Evolutionary conservation across 2,329 filamentous ascomycete genomes (phyloP).

Genomic region (Ceratocystis cacaofunesta): DNA sequence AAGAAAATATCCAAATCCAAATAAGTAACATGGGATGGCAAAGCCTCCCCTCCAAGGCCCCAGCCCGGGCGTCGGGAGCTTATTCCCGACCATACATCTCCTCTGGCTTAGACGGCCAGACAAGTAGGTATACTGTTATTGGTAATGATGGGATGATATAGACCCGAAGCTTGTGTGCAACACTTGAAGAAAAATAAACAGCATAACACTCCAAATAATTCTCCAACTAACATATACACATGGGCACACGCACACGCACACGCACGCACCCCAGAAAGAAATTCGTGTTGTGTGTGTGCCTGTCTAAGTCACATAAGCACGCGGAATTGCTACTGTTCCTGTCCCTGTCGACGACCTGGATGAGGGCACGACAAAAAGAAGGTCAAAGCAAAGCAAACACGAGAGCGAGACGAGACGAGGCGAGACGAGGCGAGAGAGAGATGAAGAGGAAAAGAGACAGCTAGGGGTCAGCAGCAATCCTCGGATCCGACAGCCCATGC

Average conservation of each 20-base stretch:
- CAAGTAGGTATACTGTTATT: not conserved
- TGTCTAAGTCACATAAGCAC: no score
- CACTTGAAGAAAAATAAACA: not conserved
- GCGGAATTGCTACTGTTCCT: no score
- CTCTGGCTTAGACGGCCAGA: not conserved
- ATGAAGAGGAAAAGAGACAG: no score
- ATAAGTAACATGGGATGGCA: not conserved
- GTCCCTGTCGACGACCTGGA: no score
- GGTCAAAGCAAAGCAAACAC: constrained; percentile 5
- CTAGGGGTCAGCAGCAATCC: no score
- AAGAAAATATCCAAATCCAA: not conserved
- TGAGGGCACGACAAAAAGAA: not conserved
- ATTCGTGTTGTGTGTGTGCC: no score
- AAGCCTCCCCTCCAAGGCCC: not conserved
- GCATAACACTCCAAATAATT: no score
- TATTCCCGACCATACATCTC: not conserved
- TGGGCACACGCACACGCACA: no score
- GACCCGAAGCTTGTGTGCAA: not conserved
- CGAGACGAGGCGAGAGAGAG: no score
- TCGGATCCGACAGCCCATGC: no score
- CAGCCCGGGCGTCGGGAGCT: not conserved
- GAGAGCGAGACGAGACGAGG: not conserved
- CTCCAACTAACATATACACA: no score
- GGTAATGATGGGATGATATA: constrained; percentile 2
- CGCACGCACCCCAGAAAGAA: no score